Percentiles rank a stretch among this genome's conserved stretches.
Evolutionary conservation across 176 grass and related monocot species (phyloP).

Genomic region (Carex scoparia): DNA sequence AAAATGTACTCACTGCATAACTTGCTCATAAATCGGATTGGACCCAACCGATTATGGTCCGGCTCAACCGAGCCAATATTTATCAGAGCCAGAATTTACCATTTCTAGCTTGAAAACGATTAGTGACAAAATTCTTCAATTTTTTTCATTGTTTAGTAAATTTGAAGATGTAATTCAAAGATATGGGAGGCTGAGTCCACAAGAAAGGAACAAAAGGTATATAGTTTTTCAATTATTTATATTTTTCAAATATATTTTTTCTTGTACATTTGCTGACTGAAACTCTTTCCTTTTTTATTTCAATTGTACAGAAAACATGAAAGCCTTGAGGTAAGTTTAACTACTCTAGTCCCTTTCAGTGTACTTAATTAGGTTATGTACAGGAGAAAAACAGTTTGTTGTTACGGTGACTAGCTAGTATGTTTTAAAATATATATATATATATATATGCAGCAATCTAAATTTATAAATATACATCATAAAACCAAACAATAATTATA

Average conservation of each 20-base stretch:
- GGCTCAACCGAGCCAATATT: too few relatives aligned
- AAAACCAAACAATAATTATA: not conserved
- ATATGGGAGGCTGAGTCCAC: slow-evolving; percentile 31
- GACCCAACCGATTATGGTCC: too few relatives aligned
- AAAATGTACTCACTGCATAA: too few relatives aligned
- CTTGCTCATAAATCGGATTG: too few relatives aligned
- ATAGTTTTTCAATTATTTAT: not conserved
- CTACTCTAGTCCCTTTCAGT: not conserved
- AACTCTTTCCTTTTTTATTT: not conserved
- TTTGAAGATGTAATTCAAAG: slow-evolving; percentile 35
- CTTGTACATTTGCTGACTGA: not conserved
- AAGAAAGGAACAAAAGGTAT: slow-evolving; percentile 46
- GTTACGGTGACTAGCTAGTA: not conserved
- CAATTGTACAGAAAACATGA: slow-evolving; percentile 30
- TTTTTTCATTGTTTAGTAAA: slow-evolving; percentile 7
- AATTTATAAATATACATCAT: not conserved
- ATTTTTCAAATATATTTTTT: not conserved
- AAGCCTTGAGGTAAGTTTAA: slow-evolving; percentile 38
- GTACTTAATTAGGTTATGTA: not conserved
- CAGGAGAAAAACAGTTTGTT: not conserved
- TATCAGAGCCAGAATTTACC: too few relatives aligned
- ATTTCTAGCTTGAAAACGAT: not conserved
- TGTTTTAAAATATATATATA: not conserved
- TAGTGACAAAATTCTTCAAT: not conserved
- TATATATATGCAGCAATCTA: not conserved